Base-by-base conservation (phyloP, 129 eudicot species). In the Artemisia argyi region DNA sequence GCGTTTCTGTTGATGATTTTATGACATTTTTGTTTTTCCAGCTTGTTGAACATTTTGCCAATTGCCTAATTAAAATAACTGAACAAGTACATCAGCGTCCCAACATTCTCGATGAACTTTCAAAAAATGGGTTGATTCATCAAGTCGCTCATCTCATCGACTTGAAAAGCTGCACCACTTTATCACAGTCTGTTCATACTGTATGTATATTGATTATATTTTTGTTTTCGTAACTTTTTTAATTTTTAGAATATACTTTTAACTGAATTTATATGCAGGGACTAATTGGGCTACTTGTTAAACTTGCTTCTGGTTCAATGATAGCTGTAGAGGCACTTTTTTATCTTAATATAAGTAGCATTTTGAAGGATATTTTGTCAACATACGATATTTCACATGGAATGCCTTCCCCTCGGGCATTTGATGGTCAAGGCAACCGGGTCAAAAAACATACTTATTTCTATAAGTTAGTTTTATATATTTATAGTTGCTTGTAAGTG, bases 41-140 rank as follows among this genome's bases (percentile, higher is more conserved):
- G 98, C 91, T 94, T 79, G 98, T 94, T 66, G 98, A 94, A 81
- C 86, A 88, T 77, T 97, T 76, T 53, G 93, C 86, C 17, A 87
- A 87, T 63, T 87, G 96, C 89, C 80, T 94, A 26, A 90, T 90
- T 59, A 88, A 73, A 81, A 90, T 94, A 71, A 96, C 77, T 18
- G 89, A 84, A 75, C 81, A 80, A 76, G 89, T 81, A 11, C 72
- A 77, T 24, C 55, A 78, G 61, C 86, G 83, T 62, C 64, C 91
- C 49, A 89, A 82, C 17, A 80, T 77, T 88, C 73, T 94, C 80
- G 95, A 86, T 77, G 96, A 90, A 74, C 86, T 94, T 59, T 90
- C 90, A 53, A 78, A 83, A 64, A 89, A 94, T 44, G 96, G 91
- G 60, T 49, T 94, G 76, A 79, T 94, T 86, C 88, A 94, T 80